Base-by-base conservation (phyloP, 1,284 basidiomycete genomes). In the Meira miltonrushii region DNA sequence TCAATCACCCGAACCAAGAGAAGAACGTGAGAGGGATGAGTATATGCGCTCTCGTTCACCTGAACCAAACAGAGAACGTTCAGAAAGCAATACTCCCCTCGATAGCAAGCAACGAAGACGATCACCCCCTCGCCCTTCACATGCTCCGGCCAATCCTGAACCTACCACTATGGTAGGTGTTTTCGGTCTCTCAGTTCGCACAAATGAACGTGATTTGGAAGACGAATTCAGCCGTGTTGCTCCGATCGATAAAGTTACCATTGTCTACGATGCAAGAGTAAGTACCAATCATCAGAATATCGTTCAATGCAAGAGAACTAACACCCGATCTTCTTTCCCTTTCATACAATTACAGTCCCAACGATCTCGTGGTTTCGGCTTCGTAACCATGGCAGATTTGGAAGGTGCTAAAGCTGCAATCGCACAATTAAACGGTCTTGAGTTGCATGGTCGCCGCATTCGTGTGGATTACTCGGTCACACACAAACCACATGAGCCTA, bases 191-290 rank as follows among this genome's bases (percentile, higher is more conserved):
- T 93, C 90, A 69, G 94, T 98, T 63, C 86, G 93, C 60, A 97
- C 94, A 2, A 85, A 87, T 60, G 95, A 98, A 79, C 85, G 88
- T 46, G 94, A 97, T 78, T 82, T 98, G 51, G 90, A 96, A 71
- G 88, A 94, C 66, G 92, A 96, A 79, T 98, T 98, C 72, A 85
- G 82, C 69, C 85, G 89, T 48, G 89, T 87, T 69, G 93, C 92
- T 21, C 84, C 86, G 28, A 93, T 97, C 54, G 90, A 94, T 74
- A 97, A 97, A 80, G 76, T 73, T 39, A 89, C 89, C 54, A 92
- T 98, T 68, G 95, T 98, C n/a, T 97, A 97, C 78, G 94, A 98
- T 80, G 92, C 96, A 79, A 83, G 93, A 75, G 92, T 95, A 76
- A 58, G 62, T 57, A 21, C 8, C n/a, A n/a, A 15, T 7, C 23